Evolutionary conservation across 2,329 filamentous ascomycete genomes (phyloP).

Genomic region (Ophiostoma populinum): DNA sequence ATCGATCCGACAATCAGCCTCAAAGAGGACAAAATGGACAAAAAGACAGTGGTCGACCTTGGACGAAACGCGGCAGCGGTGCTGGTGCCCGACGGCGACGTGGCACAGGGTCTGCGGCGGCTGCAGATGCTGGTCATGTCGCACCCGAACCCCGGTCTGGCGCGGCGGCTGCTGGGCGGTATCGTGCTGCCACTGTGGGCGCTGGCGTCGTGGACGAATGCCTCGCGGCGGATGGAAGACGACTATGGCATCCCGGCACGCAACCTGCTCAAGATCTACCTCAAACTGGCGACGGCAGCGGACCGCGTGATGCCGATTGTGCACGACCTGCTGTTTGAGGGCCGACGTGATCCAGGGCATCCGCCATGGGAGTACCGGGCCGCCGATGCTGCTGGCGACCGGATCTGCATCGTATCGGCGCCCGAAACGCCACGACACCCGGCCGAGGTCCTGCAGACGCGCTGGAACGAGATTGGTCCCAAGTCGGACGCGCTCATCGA

Average conservation of each 20-base stretch:
- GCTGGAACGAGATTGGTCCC: slow-evolving; percentile 23
- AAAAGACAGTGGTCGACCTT: slow-evolving; percentile 31
- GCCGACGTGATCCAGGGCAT: slow-evolving; percentile 20
- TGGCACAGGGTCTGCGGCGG: slow-evolving; percentile 35
- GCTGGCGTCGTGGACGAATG: slow-evolving; percentile 32
- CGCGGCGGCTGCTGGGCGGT: slow-evolving; percentile 41
- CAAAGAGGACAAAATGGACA: slow-evolving; percentile 12
- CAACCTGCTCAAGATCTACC: slow-evolving; percentile 35
- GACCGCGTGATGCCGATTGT: slow-evolving; percentile 32
- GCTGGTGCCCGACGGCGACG: slow-evolving; percentile 27
- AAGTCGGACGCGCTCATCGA: slow-evolving; percentile 31
- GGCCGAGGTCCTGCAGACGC: slow-evolving; percentile 15
- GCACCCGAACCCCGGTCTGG: slow-evolving; percentile 49
- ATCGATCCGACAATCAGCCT: slow-evolving; percentile 27
- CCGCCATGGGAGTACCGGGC: slow-evolving; percentile 35
- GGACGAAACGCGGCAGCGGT: slow-evolving; percentile 19
- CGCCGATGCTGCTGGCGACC: slow-evolving; percentile 10
- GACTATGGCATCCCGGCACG: slow-evolving; percentile 28
- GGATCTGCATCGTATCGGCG: neutral
- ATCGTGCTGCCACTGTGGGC: slow-evolving; percentile 47
- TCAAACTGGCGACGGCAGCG: slow-evolving; percentile 36
- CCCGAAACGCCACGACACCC: slow-evolving; percentile 9
- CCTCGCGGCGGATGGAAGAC: slow-evolving; percentile 17
- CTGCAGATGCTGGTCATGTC: slow-evolving; percentile 39
- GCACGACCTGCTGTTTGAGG: slow-evolving; percentile 37